Conservation (phyloP, 2,329 filamentous ascomycete genomes). For the Dothideomycetes sp. region DNA sequence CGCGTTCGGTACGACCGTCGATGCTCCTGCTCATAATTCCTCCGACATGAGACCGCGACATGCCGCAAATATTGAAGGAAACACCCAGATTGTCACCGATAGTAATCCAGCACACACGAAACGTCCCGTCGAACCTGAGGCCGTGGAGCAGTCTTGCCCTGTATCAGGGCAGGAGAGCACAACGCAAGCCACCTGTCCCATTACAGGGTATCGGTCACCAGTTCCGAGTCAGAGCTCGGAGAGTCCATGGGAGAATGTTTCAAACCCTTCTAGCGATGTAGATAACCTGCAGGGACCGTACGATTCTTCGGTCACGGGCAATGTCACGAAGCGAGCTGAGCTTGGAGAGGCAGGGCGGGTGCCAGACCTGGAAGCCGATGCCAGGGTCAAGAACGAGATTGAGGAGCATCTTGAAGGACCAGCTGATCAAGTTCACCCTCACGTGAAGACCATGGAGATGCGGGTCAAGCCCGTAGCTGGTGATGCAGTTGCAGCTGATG, state of each 20-base stretch:
- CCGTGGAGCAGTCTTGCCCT: no score
- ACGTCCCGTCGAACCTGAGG: no score
- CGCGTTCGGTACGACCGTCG: no score
- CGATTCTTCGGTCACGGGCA: slow-evolving; percentile 15
- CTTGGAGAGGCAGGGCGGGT: slow-evolving; percentile 7
- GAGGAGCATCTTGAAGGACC: slow-evolving; percentile 19
- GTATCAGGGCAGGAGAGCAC: background rate
- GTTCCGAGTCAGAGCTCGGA: slow-evolving; percentile 3
- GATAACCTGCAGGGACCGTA: slow-evolving; percentile 11
- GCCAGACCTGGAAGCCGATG: slow-evolving; percentile 12
- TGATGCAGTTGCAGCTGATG: slow-evolving; percentile 24
- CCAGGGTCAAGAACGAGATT: slow-evolving; percentile 16
- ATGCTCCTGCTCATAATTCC: no score
- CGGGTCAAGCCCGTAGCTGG: slow-evolving; percentile 20
- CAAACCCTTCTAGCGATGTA: background rate
- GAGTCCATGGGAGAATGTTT: slow-evolving; percentile 2
- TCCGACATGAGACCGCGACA: no score
- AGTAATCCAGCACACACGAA: no score
- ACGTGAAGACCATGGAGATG: slow-evolving; percentile 22
- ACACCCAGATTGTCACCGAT: no score
- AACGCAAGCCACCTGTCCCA: background rate
- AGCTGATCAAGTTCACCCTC: slow-evolving; percentile 21
- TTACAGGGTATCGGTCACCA: slow-evolving; percentile 5
- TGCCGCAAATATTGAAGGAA: no score
- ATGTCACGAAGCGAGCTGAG: slow-evolving; percentile 9